phyloP scores from a whole-genome alignment of 2,329 filamentous ascomycete species.

The Aphanoascus verrucosus region DNA sequence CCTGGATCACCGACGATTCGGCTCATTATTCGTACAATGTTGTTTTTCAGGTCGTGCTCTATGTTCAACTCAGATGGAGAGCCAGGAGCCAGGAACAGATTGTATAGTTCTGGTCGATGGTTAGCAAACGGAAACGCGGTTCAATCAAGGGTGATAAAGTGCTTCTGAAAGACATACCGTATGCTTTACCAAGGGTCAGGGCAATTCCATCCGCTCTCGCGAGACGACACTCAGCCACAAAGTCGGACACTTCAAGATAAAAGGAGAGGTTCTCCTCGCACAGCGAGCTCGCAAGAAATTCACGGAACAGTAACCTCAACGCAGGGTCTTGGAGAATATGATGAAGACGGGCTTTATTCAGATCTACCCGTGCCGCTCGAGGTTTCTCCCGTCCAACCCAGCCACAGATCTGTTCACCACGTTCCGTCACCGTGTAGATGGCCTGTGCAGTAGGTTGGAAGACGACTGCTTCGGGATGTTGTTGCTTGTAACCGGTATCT shows the following conservation, averaged over 20 bases:
- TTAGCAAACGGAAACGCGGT: too few relatives aligned
- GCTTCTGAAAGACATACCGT: too few relatives aligned
- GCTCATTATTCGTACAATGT: constrained; percentile 88
- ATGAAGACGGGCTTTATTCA: constrained; percentile 85
- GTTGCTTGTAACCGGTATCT: too few relatives aligned
- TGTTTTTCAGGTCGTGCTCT: constrained; percentile 86
- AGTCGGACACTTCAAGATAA: constrained; percentile 87
- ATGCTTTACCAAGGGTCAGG: too few relatives aligned
- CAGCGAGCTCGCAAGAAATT: constrained; percentile 86
- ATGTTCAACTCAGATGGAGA: constrained; percentile 97
- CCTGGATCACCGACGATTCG: constrained; percentile 87
- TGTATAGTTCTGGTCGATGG: constrained; percentile 51
- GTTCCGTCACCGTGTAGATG: constrained; percentile 73
- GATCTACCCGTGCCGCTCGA: constrained; percentile 54
- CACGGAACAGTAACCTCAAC: constrained; percentile 76
- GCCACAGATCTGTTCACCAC: constrained; percentile 60
- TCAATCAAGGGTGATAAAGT: too few relatives aligned
- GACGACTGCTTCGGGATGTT: too few relatives aligned
- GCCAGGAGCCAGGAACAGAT: constrained; percentile 87
- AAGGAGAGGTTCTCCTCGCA: constrained; percentile 96
- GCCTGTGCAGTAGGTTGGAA: constrained; percentile 41
- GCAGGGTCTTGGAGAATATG: constrained; percentile 87
- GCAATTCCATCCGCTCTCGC: constrained; percentile 42
- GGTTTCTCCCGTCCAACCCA: constrained; percentile 48
- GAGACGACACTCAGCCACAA: constrained; percentile 54